Conservation (phyloP, 345 rosid species). For the Lumnitzera racemosa region DNA sequence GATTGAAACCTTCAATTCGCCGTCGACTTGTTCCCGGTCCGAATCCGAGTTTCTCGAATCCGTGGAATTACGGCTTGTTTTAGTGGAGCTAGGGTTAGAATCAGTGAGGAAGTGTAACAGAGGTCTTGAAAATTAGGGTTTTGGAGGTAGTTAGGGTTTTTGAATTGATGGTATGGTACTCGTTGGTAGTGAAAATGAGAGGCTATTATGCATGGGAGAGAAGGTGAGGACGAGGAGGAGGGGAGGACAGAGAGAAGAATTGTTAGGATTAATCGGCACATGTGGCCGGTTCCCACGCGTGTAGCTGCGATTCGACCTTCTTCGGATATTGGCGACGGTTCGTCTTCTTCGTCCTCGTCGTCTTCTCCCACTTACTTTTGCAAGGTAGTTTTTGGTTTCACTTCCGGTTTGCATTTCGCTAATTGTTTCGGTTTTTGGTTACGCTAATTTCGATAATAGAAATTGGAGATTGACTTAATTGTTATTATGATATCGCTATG, state of each 20-base stretch:
- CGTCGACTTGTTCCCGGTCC: no score
- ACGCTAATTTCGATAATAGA: no score
- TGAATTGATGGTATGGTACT: background rate
- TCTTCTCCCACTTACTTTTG: conserved; percentile 40
- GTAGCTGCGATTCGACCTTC: conserved; percentile 19
- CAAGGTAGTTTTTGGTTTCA: conserved; percentile 37
- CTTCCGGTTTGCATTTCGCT: background rate
- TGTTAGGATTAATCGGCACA: conserved; percentile 29
- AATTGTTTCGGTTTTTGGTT: background rate
- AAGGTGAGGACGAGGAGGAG: conserved; percentile 29
- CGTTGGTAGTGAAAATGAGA: conserved; percentile 41
- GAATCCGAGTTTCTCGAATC: no score
- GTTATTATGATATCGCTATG: no score
- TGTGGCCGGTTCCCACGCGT: conserved; percentile 53
- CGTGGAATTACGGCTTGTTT: no score
- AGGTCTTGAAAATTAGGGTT: background rate
- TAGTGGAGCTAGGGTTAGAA: no score
- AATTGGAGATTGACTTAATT: no score
- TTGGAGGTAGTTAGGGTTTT: conserved; percentile 10
- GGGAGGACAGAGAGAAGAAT: background rate
- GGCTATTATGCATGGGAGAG: conserved; percentile 29
- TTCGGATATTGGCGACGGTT: conserved; percentile 27
- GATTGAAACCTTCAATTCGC: no score
- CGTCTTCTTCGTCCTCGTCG: conserved; percentile 29
- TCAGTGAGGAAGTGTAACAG: no score